Base-by-base conservation (phyloP, 345 rosid genomes). In the Populus simonii region DNA sequence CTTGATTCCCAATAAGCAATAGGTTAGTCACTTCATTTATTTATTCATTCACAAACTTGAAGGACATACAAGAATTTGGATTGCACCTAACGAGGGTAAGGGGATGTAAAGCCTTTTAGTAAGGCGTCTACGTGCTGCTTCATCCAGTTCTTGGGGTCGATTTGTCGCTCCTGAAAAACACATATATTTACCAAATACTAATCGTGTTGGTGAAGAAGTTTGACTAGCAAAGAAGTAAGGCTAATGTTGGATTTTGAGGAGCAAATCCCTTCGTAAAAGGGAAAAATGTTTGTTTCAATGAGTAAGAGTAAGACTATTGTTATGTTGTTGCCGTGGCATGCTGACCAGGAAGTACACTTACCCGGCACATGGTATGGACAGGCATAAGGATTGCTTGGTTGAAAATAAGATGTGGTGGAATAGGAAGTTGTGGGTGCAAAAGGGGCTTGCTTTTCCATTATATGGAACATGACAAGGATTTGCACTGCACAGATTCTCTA, bases 111-210 rank as follows among this genome's bases (percentile, higher is more conserved):
- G 94, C 79, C 97, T 88, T 85, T 96, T 96, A 39, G 94, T 90
- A 71, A 96, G 97, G 76, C 98, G 89, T 79, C 98, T 93, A 79
- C 99, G 83, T 51, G 99, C 99, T 70, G 98, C 97, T 84, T 96
- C 98, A 86, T 96, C 98, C 33, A 96, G 97, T 85, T 96, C 99
- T 83, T 96, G 99, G 70, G 99, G 98, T 78, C 98, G 88, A 87
- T 93, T 96, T 61, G 98, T 93, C 73, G 99, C 99, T 80, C 99
- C 97, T 96, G 84, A 36, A 84, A 74, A 57, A 83, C 33, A 70
- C 47, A 20, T 29, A 6, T 68, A 72, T 59, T 35, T 38, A 68
- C 55, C 39, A 76, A 29, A 65, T 65, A 15, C 29, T 70, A 65
- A 65, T 7, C 11, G 55, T 8, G 45, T 29, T 63, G 68, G 51